Percentiles rank a stretch among this genome's conserved stretches.
phyloP scores from a whole-genome alignment of 2,329 filamentous ascomycete genomes.

The Penicillium aurantiogriseum region DNA sequence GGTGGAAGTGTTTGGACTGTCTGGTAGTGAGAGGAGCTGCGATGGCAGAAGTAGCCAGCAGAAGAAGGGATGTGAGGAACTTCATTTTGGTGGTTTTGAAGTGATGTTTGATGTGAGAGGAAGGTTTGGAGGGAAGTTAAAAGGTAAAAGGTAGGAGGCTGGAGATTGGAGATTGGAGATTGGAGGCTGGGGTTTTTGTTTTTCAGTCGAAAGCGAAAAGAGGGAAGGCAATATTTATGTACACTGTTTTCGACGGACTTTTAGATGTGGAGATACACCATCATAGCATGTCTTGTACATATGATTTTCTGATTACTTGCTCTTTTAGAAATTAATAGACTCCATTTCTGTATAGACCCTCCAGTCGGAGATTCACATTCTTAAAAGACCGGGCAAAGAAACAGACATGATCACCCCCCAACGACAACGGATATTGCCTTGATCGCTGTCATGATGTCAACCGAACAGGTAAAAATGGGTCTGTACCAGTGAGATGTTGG shows the following conservation, averaged over 20 bases:
- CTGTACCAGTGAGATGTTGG: not conserved
- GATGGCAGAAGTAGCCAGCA: conserved; percentile 29
- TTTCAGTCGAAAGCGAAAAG: not conserved
- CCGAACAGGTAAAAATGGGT: not conserved
- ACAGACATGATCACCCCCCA: not conserved
- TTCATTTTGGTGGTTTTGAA: conserved; percentile 27
- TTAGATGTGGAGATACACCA: not conserved
- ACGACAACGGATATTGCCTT: not conserved
- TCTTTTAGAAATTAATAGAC: not conserved
- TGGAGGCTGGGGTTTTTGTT: not conserved
- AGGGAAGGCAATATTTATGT: not conserved
- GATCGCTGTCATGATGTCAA: conserved; percentile 8
- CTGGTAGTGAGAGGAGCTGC: conserved; percentile 26
- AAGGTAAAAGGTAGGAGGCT: not conserved
- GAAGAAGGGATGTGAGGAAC: conserved; percentile 28
- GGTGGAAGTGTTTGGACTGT: conserved; percentile 28
- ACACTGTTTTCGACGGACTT: not conserved
- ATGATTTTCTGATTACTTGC: not conserved
- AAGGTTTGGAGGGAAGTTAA: not conserved
- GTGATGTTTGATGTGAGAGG: not conserved
- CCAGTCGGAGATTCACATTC: not conserved
- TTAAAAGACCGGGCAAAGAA: not conserved
- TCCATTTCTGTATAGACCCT: not conserved
- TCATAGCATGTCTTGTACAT: not conserved
- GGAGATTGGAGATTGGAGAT: not conserved